Percentiles rank a stretch among this genome's conserved stretches.
These are phyloP conservation scores for Chlorella sp. DNA, from an alignment of 139 green algal genomes.

Conservation along the genomic window DNA sequence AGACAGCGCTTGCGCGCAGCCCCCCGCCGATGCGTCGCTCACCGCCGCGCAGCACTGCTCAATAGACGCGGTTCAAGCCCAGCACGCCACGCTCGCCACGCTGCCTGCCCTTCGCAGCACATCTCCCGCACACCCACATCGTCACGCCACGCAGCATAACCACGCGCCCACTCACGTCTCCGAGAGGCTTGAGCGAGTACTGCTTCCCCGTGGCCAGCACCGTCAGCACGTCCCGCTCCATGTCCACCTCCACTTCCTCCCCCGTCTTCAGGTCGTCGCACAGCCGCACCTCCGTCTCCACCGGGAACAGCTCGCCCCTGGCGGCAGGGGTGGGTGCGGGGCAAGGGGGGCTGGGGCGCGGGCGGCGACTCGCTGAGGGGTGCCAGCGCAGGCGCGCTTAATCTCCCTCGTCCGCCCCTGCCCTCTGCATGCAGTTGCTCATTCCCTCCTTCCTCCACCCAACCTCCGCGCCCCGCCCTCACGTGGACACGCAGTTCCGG, in stretches of 20 bases:
- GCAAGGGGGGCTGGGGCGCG: no score
- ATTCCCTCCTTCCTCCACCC: no score
- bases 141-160: no score
- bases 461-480: constrained; percentile 12
- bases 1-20: no score
- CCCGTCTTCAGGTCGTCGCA: constrained; percentile 85
- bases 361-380: no score
- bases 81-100: neutral
- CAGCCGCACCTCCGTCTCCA: constrained; percentile 77
- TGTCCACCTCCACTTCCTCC: constrained; percentile 88
- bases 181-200: constrained; percentile 79
- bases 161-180: constrained; percentile 78
- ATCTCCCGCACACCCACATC: no score
- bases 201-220: constrained; percentile 78
- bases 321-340: constrained; percentile 6
- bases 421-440: no score
- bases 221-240: constrained; percentile 85
- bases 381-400: no score
- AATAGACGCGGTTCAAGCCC: no score
- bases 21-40: neutral
- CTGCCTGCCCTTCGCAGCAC: neutral
- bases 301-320: constrained; percentile 90
- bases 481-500: constrained; percentile 95
- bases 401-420: no score
- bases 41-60: neutral